Conservation (phyloP, 768 basidiomycete species). For the Lactarius tabidus region DNA sequence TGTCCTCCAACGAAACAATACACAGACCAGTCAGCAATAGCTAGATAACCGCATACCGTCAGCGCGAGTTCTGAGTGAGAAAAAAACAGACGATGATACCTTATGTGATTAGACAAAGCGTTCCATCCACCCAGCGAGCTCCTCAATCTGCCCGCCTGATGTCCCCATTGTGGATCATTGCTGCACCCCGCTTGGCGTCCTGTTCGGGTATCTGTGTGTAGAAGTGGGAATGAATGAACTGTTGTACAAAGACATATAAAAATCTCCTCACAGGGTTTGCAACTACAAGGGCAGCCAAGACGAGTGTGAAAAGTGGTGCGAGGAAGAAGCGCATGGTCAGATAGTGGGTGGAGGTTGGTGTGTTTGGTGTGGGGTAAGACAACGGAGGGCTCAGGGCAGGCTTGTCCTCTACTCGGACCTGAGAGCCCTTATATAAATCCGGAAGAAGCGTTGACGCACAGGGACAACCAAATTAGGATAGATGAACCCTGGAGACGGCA, state of each 20-base stretch:
- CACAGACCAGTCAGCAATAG: not conserved
- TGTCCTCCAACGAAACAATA: not conserved
- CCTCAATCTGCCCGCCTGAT: not conserved
- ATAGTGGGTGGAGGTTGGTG: not conserved
- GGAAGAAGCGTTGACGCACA: too few relatives aligned
- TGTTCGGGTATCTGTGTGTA: not conserved
- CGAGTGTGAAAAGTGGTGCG: not conserved
- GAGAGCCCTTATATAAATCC: too few relatives aligned
- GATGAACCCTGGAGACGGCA: too few relatives aligned
- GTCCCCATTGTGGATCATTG: fast-evolving
- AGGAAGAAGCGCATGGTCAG: constrained; percentile 16
- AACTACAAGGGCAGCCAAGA: constrained; percentile 5
- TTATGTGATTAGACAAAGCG: not conserved
- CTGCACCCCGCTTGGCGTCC: not conserved
- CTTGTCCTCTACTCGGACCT: not conserved
- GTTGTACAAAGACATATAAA: not conserved
- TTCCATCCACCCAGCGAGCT: not conserved
- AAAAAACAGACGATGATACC: not conserved
- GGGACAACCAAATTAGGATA: too few relatives aligned
- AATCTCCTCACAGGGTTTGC: constrained; percentile 2
- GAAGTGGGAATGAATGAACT: not conserved
- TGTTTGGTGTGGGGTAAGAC: not conserved
- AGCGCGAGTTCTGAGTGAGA: not conserved
- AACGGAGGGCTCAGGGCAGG: too few relatives aligned
- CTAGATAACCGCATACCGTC: too few relatives aligned